Conservation (phyloP, 176 grass and related monocot species). For the Secale cereale region DNA sequence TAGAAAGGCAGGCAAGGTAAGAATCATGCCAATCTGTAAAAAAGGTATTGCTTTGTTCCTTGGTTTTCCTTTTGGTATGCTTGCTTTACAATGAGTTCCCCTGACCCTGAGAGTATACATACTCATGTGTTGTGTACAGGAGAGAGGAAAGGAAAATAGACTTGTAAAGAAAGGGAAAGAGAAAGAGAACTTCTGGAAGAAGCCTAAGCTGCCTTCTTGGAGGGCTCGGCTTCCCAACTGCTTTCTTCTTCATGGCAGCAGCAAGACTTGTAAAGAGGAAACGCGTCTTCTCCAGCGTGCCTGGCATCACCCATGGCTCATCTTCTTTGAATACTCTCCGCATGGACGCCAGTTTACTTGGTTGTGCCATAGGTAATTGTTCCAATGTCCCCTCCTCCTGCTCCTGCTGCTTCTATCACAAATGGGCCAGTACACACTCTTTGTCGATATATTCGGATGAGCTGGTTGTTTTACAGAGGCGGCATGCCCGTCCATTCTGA, state of each 20-base stretch:
- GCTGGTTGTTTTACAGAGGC: conserved; percentile 52
- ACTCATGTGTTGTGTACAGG: neutral
- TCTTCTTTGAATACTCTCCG: neutral
- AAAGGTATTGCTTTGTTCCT: conserved; percentile 1
- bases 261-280: neutral
- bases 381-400: neutral
- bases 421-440: conserved; percentile 51
- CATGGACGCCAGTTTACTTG: conserved; percentile 12
- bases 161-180: neutral
- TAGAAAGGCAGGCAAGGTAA: neutral
- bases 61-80: neutral
- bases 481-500: conserved; percentile 37
- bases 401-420: neutral
- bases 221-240: conserved; percentile 19
- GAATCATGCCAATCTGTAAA: neutral
- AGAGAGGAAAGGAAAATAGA: neutral
- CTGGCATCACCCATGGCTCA: neutral
- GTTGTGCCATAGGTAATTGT: neutral
- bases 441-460: conserved; percentile 58
- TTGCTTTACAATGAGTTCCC: conserved; percentile 1
- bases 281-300: neutral
- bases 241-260: neutral
- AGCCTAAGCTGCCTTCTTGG: conserved; percentile 38
- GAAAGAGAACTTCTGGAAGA: conserved; percentile 32
- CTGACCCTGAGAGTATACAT: neutral